phyloP scores from a whole-genome alignment of 129 eudicot genomes.

The Chrysanthemum makinoi region DNA sequence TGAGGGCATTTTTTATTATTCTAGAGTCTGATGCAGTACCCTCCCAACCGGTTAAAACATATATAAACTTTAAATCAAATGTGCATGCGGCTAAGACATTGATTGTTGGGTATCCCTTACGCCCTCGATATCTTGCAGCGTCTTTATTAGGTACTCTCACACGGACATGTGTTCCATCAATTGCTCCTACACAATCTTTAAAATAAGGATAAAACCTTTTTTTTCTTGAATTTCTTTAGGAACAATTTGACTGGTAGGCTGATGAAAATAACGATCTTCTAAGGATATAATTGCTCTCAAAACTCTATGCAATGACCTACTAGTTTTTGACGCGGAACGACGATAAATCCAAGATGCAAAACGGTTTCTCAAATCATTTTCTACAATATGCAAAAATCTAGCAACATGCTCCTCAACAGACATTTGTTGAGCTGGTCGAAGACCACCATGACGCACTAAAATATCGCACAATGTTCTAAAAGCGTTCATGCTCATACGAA shows the following conservation, averaged over 20 bases:
- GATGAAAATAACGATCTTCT: neutral
- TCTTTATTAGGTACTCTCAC: no score
- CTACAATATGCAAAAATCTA: no score
- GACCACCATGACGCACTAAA: neutral
- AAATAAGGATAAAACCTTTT: no score
- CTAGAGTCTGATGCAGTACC: no score
- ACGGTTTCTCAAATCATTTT: neutral
- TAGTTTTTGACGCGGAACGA: neutral
- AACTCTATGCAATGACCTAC: neutral
- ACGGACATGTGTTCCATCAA: no score
- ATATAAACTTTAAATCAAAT: neutral
- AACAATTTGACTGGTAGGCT: neutral
- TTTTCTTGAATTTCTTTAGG: neutral
- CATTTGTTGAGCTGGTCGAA: no score
- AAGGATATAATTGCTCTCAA: neutral
- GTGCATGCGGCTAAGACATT: neutral
- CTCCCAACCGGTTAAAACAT: no score
- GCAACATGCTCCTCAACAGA: no score
- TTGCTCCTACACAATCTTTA: no score
- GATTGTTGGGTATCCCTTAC: neutral
- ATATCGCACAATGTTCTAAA: neutral
- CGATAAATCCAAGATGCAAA: neutral
- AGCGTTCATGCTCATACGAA: slow-evolving; percentile 13
- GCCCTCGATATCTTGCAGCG: neutral
- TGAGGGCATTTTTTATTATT: neutral